Conservation (phyloP, 768 basidiomycete genomes). For the Mycena vulgaris region DNA sequence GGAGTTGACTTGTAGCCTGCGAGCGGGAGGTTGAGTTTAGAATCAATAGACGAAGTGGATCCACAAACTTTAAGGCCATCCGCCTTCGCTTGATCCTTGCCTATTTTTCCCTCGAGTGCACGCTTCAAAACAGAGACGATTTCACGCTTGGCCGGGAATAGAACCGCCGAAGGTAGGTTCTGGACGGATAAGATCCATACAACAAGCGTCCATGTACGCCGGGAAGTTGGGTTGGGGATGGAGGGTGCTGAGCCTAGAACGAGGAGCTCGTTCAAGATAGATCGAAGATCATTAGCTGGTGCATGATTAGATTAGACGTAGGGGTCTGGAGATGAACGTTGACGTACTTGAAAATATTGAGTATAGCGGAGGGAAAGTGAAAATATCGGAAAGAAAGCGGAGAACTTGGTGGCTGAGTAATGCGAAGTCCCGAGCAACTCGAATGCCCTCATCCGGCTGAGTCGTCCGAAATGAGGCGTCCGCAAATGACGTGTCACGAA, state of each 20-base stretch:
- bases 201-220: conserved; percentile 63
- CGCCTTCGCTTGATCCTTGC: conserved; percentile 32
- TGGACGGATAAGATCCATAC: conserved; percentile 67
- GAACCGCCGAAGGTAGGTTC: conserved; percentile 59
- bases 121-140: conserved; percentile 55
- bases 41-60: conserved; percentile 3
- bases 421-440: conserved; percentile 58
- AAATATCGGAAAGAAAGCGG: conserved; percentile 64
- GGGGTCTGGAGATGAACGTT: conserved; percentile 5
- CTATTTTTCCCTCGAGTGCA: conserved; percentile 49
- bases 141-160: conserved; percentile 49
- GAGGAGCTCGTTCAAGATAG: conserved; percentile 62
- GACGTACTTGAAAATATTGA: conserved; percentile 65
- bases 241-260: conserved; percentile 53
- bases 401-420: conserved; percentile 70
- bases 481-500: conserved; percentile 28
- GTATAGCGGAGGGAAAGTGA: conserved; percentile 63
- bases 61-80: conserved; percentile 50
- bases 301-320: conserved; percentile 19
- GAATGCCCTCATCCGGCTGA: conserved; percentile 51
- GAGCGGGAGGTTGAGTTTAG: conserved; percentile 2
- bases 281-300: conserved; percentile 60
- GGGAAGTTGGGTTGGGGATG: conserved; percentile 56
- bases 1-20: conserved; percentile 54
- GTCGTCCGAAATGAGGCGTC: conserved; percentile 29